phyloP scores from a whole-genome alignment of 805 yeast genomes.

The Komagataella pastoris region DNA sequence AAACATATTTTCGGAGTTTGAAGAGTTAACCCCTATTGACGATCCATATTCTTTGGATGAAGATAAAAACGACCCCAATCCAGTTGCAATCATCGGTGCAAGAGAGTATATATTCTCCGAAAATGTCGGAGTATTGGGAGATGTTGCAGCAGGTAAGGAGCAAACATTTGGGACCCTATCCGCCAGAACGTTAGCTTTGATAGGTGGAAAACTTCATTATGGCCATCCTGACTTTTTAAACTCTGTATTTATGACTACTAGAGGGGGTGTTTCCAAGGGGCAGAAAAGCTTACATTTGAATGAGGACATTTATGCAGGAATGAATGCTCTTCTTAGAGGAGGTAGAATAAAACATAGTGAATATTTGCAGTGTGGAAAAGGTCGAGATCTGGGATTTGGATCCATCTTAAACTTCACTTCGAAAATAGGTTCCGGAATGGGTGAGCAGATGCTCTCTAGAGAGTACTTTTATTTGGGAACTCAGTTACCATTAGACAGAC shows the following conservation, averaged over 20 bases:
- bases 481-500: conserved; percentile 76
- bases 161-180: conserved; percentile 94
- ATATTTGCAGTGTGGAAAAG: conserved; percentile 93
- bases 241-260: conserved; percentile 81
- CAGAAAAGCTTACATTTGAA: conserved; percentile 87
- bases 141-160: conserved; percentile 94
- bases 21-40: conserved; percentile 28
- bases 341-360: conserved; percentile 94
- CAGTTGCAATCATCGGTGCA: conserved; percentile 91
- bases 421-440: conserved; percentile 97
- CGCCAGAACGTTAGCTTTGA: conserved; percentile 85
- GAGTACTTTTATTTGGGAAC: conserved; percentile 90
- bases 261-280: conserved; percentile 94
- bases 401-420: conserved; percentile 89
- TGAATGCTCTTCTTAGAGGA: conserved; percentile 79
- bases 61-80: conserved; percentile 24
- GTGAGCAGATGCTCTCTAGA: conserved; percentile 85
- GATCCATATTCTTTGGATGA: conserved; percentile 41
- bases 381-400: conserved; percentile 88
- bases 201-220: conserved; percentile 90
- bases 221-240: conserved; percentile 95
- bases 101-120: conserved; percentile 92
- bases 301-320: conserved; percentile 95
- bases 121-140: conserved; percentile 85
- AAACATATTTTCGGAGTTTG: conserved; percentile 81